Base-by-base conservation (phyloP, 257 asterid species). In the Solanum clarkiae region DNA sequence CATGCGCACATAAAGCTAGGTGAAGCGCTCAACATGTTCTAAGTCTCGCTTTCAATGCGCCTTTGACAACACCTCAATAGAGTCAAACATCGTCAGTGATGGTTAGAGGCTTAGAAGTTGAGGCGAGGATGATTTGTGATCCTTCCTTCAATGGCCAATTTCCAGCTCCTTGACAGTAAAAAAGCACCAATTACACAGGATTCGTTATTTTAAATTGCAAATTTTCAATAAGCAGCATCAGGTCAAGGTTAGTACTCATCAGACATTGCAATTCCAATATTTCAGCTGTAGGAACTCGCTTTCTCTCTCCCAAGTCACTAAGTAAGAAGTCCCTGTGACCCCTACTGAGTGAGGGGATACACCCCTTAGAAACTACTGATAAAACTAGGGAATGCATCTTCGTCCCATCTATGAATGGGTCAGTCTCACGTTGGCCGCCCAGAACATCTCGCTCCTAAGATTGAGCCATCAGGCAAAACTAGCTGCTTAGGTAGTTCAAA, bases 81-180 rank as follows among this genome's bases (percentile, higher is more conserved):
- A 92, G 84, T 91, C 83, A 13, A 13, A 93, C 75, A 77, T 84
- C 84, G 80, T 93, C 92, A 4, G 88, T 68, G 47, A 68, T 68
- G 49, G 75, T 68, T 68, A 68, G 13, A 68, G 49, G 47, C n/a
- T 32, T 29, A 15, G 5, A 63, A 12, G 71, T 63, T 10, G 10
- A 63, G 71, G 42, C 18, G 32, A 68, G 22, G 75, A 32, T 68
- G 49, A 7, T 66, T 45, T 15, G n/a, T 14, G 74, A 15, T 66
- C 74, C 55, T 80, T 89, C 94, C 98, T 49, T 36, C 45, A 66
- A 45, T 14, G 72, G 72, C 72, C 72, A 66, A 66, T 29, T 66
- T 66, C 72, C 45, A 1, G 93, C 91, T 6, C 94, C 98, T 90
- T 93, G 97, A 90, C 94, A 94, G 91, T 94, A 93, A 87, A 93